Percentiles rank a stretch among this genome's conserved stretches.
Evolutionary conservation across 495 filamentous ascomycete genomes (phyloP).

Genomic region (Lindgomyces ingoldianus): DNA sequence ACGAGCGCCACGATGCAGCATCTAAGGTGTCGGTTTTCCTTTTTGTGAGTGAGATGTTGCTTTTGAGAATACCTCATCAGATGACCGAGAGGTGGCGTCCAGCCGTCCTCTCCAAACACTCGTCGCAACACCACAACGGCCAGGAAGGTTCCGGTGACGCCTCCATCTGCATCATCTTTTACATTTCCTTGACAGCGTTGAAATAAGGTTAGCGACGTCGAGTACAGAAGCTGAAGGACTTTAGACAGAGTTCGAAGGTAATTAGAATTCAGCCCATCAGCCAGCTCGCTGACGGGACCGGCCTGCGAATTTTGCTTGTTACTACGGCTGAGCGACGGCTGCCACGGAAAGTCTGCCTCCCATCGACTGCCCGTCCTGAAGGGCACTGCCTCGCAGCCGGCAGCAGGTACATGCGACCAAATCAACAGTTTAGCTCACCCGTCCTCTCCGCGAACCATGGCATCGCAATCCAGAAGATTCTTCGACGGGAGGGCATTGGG

Average conservation of each 20-base stretch:
- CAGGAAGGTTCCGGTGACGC: constrained; percentile 1
- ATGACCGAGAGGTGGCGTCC: constrained; percentile 2
- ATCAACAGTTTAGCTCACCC: neutral
- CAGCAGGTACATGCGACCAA: neutral
- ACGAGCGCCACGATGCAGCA: neutral
- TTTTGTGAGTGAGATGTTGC: neutral
- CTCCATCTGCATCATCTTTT: neutral
- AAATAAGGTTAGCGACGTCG: neutral
- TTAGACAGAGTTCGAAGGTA: too few relatives aligned
- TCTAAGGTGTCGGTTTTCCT: neutral
- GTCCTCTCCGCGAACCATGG: too few relatives aligned
- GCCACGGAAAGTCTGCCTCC: too few relatives aligned
- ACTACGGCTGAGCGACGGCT: too few relatives aligned
- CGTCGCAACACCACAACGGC: constrained; percentile 5
- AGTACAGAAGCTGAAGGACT: neutral
- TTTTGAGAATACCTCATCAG: constrained; percentile 20
- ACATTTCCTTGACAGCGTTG: neutral
- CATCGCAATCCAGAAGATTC: neutral
- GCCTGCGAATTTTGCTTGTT: neutral
- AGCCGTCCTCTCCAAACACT: neutral
- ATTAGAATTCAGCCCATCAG: too few relatives aligned
- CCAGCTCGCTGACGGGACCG: too few relatives aligned
- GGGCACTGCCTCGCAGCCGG: constrained; percentile 5
- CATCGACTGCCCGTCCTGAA: too few relatives aligned
- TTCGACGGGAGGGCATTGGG: too few relatives aligned